Conservation (phyloP, 2,329 filamentous ascomycete genomes). For the Hypoxylon sp. region DNA sequence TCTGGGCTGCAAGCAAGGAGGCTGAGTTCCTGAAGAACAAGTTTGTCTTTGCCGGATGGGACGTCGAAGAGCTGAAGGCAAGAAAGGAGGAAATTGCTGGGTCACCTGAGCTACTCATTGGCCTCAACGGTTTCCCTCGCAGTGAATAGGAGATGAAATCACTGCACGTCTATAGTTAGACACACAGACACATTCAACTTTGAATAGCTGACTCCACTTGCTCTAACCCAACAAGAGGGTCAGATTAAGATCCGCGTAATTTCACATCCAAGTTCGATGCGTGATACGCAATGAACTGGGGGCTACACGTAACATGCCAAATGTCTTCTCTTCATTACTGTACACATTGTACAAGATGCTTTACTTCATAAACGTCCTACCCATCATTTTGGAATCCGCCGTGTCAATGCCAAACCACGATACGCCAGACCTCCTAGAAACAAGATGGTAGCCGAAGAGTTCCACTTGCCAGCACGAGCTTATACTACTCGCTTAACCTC, state of each 20-base stretch:
- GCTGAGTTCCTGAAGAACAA: slow-evolving; percentile 47
- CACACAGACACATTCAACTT: neutral
- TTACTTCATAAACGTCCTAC: slow-evolving; percentile 29
- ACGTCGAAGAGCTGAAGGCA: slow-evolving; percentile 46
- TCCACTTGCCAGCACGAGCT: slow-evolving; percentile 32
- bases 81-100: slow-evolving; percentile 43
- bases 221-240: neutral
- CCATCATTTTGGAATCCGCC: slow-evolving; percentile 37
- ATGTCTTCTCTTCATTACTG: slow-evolving; percentile 43
- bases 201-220: neutral
- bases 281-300: neutral
- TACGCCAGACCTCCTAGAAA: slow-evolving; percentile 49
- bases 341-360: slow-evolving; percentile 45
- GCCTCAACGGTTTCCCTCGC: slow-evolving; percentile 46
- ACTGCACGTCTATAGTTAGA: neutral
- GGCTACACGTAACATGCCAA: slow-evolving; percentile 13
- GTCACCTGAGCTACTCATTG: slow-evolving; percentile 39
- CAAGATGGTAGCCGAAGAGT: slow-evolving; percentile 30
- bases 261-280: neutral
- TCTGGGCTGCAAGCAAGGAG: slow-evolving; percentile 46
- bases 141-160: slow-evolving; percentile 16
- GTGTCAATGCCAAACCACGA: slow-evolving; percentile 43
- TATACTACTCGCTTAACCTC: slow-evolving; percentile 82
- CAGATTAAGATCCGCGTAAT: neutral
- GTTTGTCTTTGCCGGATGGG: slow-evolving; percentile 45